A percentile compares a stretch with the other conserved stretches of the same genome.
Conservation (phyloP, 495 filamentous ascomycete genomes). For the Xanthoparmelia taractica region DNA sequence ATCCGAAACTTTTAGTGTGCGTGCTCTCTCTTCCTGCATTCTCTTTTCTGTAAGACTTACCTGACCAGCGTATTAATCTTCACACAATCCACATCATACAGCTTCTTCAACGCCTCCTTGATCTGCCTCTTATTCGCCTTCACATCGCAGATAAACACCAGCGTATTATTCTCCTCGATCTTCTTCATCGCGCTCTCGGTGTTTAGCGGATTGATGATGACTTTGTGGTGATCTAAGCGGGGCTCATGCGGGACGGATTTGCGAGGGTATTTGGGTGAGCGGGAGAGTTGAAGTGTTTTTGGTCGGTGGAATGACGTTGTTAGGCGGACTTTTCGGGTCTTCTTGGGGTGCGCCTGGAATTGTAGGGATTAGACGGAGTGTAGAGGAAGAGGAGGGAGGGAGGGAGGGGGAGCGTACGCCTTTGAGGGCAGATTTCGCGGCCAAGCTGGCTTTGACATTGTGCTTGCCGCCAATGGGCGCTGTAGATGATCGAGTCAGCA, state of each 20-base stretch:
- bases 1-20: slow-evolving; percentile 8
- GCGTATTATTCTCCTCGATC: slow-evolving; percentile 99
- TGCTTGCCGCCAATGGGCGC: slow-evolving; percentile 58
- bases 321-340: slow-evolving; percentile 82
- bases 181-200: slow-evolving; percentile 99
- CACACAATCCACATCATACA: slow-evolving; percentile 95
- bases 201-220: slow-evolving; percentile 82
- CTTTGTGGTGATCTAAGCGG: slow-evolving; percentile 87
- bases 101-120: slow-evolving; percentile 95
- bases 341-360: slow-evolving; percentile 64
- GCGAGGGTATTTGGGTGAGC: slow-evolving; percentile 92
- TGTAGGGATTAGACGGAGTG: slow-evolving; percentile 27
- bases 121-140: slow-evolving; percentile 99
- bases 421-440: slow-evolving; percentile 87
- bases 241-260: slow-evolving; percentile 84
- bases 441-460: slow-evolving; percentile 71
- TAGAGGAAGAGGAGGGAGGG: not conserved
- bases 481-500: slow-evolving; percentile 46
- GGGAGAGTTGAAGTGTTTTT: slow-evolving; percentile 86
- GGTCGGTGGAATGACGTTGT: slow-evolving; percentile 96
- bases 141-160: slow-evolving; percentile 96
- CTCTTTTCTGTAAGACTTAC: slow-evolving; percentile 40
- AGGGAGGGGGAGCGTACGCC: slow-evolving; percentile 56
- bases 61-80: slow-evolving; percentile 99
- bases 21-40: not conserved